Conservation (phyloP, 176 grass and related monocot genomes). For the Cymbopogon citratus region DNA sequence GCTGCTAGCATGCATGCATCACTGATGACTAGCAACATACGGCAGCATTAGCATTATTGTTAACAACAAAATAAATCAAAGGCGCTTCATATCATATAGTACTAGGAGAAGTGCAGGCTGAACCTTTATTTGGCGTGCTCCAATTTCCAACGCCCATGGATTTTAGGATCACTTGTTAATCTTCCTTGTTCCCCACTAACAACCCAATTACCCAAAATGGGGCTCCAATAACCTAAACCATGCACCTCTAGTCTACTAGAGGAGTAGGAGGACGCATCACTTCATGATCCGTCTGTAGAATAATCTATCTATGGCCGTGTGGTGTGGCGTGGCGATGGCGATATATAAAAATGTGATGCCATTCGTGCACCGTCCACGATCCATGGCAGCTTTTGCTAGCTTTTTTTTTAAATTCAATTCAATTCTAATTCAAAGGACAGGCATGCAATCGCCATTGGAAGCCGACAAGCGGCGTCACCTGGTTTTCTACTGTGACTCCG, state of each 20-base stretch:
- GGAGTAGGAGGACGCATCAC: too few relatives aligned
- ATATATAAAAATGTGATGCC: background rate
- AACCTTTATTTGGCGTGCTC: background rate
- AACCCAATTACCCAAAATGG: background rate
- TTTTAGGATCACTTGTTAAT: background rate
- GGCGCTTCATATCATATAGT: background rate
- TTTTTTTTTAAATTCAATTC: too few relatives aligned
- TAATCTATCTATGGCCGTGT: background rate
- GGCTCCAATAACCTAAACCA: background rate
- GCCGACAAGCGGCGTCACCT: constrained; percentile 4
- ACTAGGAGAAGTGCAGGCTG: background rate
- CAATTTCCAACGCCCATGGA: background rate
- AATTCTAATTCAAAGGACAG: background rate
- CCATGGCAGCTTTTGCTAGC: background rate
- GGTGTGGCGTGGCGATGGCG: background rate
- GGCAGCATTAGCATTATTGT: background rate
- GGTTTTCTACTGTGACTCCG: background rate
- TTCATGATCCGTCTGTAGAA: background rate
- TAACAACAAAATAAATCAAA: background rate
- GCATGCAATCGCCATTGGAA: background rate
- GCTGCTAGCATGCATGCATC: background rate
- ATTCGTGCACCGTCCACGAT: background rate
- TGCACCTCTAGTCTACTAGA: too few relatives aligned
- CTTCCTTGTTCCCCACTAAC: constrained; percentile 8
- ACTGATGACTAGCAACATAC: background rate